phyloP scores from a whole-genome alignment of 345 rosid genomes.

The Atalantia buxifolia region DNA sequence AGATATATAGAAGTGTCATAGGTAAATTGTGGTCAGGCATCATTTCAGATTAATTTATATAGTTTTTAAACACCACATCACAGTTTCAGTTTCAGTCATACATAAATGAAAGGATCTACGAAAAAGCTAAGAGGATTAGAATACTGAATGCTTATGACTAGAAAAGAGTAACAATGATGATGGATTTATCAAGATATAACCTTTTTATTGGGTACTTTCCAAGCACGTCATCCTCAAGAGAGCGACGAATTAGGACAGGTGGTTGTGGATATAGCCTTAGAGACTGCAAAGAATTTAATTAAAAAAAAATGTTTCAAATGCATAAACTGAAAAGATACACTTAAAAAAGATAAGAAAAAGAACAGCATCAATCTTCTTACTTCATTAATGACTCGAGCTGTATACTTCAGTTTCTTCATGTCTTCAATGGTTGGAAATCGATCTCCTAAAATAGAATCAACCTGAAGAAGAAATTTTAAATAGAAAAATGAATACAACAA shows the following conservation, averaged over 20 bases:
- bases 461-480: slow-evolving; percentile 38
- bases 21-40: neutral
- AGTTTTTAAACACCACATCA: neutral
- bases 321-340: slow-evolving; percentile 3
- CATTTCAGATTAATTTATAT: neutral
- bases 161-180: neutral
- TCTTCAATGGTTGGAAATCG: slow-evolving; percentile 78
- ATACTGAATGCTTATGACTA: neutral
- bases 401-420: slow-evolving; percentile 85
- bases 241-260: slow-evolving; percentile 92
- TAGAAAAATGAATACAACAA: neutral
- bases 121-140: neutral
- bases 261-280: slow-evolving; percentile 96
- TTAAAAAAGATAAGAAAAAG: neutral
- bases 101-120: neutral
- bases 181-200: slow-evolving; percentile 24
- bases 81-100: neutral
- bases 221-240: slow-evolving; percentile 64
- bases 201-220: slow-evolving; percentile 81
- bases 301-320: slow-evolving; percentile 3
- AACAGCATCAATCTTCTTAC: slow-evolving; percentile 31
- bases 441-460: slow-evolving; percentile 88
- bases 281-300: slow-evolving; percentile 47
- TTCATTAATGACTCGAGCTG: slow-evolving; percentile 90
- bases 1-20: neutral